Evolutionary conservation across 495 filamentous ascomycete species (phyloP), one percentile per base, ranked within the genome.

Genomic region (Echria macrotheca): DNA sequence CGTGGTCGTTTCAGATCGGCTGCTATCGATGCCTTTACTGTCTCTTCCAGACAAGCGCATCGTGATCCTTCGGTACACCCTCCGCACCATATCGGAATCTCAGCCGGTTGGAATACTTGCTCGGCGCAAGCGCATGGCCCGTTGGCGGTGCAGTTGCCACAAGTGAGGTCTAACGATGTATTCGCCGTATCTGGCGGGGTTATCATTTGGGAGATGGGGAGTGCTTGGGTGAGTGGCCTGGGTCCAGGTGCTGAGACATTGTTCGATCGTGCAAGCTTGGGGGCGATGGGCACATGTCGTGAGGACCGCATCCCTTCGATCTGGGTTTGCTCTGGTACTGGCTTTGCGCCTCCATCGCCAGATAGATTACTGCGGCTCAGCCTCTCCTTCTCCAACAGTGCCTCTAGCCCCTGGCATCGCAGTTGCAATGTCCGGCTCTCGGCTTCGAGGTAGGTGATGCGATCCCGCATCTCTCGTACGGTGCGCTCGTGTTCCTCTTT

Each of bases 11-110:
- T 77, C 15, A 71, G 57, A 17, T 75, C 68, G 18, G 36, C 32
- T 4, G 45, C 44, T 4, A 52, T 46, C 10, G 52, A 38, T 0
- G 39, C 47, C 9, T 58, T 48, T 25, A 86, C 74, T 0, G 76
- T 76, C 56, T 84, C 82, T 45, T 89, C 85, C 9, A 91, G 73
- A 55, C 86, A 91, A 52, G 82, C 77, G 53, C 86, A 91, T 53
- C 68, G 78, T 53, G 57, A 68, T 48, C 70, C 63, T 38, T 73
- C 37, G 11, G 74, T 79, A 58, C 86, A 91, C 22, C 78, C 77
- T 22, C 75, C 78, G 60, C 86, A 91, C 0, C 80, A 82, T 29
- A 79, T 52, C 0, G 73, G 60, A 9, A 63, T 32, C 7, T 66
- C 57, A 18, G 65, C 53, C 31, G 49, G 31, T 22, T 64, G 63